Evolutionary conservation across 2,329 filamentous ascomycete species (phyloP), one percentile per base, ranked within the genome.

Genomic region (Fusarium sacchari): DNA sequence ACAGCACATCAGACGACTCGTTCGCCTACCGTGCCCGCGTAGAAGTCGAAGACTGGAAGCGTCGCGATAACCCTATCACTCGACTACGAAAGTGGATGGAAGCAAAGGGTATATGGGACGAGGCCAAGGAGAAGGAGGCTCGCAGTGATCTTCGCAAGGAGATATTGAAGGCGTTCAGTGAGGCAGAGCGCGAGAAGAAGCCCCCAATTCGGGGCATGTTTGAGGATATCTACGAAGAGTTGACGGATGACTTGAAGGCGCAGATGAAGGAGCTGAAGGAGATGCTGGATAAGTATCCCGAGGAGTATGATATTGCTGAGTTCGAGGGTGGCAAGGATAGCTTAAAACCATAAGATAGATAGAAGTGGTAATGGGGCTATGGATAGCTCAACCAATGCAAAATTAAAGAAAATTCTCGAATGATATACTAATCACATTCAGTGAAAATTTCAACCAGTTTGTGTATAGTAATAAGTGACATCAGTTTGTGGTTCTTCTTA

Each of bases 11-110:
- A 1, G 96, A 99, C 80, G 96, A 99, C 83, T 96, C 93, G 32
- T 99, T 98, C 79, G 96, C 96, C 1, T 99, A 99, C 84, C 93
- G 96, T 14, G 95, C 95, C 4, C 91, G 93, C 32, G 91, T 98
- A 2, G 96, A 99, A 80, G 96, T 99, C 82, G 94, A 97, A 80
- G 94, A 97, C 80, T 97, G 95, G 95, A 97, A 97, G 82, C 88
- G 94, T 1, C 87, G 95, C 18, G 95, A 97, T 79, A 97, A 97
- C 78, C 95, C 95, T 4, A 92, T 97, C 57, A 94, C 93, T 5
- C 88, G 95, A 18, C 81, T 97, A 63, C 88, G 95, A 28, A 97
- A 97, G 84, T 99, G 94, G 89, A 91, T 99, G 84, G 96, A 99
- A 83, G 88, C 89, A 14, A 90, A 91, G 75, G 91, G 91, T 0